These are phyloP conservation scores for Atalantia buxifolia DNA, from an alignment of 345 rosid genomes.

Conservation along the genomic window DNA sequence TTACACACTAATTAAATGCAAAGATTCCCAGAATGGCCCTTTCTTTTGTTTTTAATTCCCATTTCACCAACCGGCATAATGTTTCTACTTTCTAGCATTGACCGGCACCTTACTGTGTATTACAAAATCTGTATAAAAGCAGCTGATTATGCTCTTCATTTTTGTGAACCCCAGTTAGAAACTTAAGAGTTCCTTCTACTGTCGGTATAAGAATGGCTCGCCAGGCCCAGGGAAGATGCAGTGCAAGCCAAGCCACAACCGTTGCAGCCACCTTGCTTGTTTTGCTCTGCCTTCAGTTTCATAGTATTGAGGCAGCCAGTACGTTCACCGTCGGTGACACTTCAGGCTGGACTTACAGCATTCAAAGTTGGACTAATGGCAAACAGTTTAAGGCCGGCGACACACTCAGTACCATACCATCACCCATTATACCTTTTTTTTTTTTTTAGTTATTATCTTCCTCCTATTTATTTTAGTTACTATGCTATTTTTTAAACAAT, in stretches of 20 bases:
- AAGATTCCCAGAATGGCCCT: no score
- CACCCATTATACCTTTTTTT: background rate
- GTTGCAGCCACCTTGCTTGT: background rate
- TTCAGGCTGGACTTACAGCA: slow-evolving; percentile 26
- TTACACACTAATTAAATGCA: no score
- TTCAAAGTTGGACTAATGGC: slow-evolving; percentile 21
- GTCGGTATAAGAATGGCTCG: background rate
- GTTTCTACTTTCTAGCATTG: no score
- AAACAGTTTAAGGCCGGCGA: slow-evolving; percentile 24
- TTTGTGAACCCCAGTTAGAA: background rate
- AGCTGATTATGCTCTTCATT: background rate
- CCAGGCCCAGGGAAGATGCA: slow-evolving; percentile 20
- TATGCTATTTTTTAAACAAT: no score
- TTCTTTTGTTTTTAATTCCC: no score
- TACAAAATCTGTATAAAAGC: background rate
- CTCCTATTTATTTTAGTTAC: background rate
- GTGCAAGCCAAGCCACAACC: background rate
- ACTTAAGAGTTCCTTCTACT: background rate
- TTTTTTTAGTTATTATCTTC: no score
- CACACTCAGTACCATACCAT: slow-evolving; percentile 4
- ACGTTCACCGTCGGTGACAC: slow-evolving; percentile 21
- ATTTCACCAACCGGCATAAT: no score
- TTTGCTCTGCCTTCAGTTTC: background rate
- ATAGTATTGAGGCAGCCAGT: background rate
- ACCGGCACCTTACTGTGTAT: no score